Percentiles rank a stretch among this genome's conserved stretches.
phyloP scores from a whole-genome alignment of 148 eudicot genomes.

The Cornus controversa region DNA sequence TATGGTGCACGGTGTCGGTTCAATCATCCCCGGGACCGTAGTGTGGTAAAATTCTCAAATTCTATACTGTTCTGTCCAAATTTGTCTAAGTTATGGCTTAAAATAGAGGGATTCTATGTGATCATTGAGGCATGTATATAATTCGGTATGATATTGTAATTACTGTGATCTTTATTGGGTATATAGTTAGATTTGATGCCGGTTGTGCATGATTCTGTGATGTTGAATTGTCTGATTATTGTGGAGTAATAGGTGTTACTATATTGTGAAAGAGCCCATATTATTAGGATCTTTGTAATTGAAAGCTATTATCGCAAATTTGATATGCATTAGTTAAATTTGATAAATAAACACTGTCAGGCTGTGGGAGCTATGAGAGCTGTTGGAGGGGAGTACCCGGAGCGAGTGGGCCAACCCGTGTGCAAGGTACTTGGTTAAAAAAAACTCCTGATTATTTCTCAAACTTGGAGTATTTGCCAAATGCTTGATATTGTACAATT shows the following conservation, averaged over 20 bases:
- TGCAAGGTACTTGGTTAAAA: conserved; percentile 65
- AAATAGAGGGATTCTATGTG: conserved; percentile 13
- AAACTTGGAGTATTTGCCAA: not conserved
- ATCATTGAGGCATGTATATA: conserved; percentile 9
- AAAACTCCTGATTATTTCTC: not conserved
- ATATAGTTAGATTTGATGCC: not conserved
- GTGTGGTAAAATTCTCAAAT: too few relatives aligned
- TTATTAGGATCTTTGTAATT: not conserved
- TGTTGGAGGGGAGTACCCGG: conserved; percentile 69
- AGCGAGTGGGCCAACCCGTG: conserved; percentile 81
- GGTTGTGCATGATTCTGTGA: conserved; percentile 2
- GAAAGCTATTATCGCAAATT: not conserved
- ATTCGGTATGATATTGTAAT: conserved; percentile 8
- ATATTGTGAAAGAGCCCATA: not conserved
- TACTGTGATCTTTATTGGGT: conserved; percentile 3
- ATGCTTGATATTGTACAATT: too few relatives aligned
- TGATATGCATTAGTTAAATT: conserved; percentile 5
- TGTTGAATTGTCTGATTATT: not conserved
- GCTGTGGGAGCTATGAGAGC: conserved; percentile 54
- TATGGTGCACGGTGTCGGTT: conserved; percentile 85
- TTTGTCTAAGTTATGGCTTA: conserved; percentile 11
- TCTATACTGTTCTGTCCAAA: not conserved
- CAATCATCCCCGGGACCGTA: conserved; percentile 60
- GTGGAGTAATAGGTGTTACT: not conserved
- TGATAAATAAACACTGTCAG: conserved; percentile 29